These are phyloP conservation scores for Scedosporium minutisporum DNA, from an alignment of 2,329 filamentous ascomycete species.

Conservation along the genomic window DNA sequence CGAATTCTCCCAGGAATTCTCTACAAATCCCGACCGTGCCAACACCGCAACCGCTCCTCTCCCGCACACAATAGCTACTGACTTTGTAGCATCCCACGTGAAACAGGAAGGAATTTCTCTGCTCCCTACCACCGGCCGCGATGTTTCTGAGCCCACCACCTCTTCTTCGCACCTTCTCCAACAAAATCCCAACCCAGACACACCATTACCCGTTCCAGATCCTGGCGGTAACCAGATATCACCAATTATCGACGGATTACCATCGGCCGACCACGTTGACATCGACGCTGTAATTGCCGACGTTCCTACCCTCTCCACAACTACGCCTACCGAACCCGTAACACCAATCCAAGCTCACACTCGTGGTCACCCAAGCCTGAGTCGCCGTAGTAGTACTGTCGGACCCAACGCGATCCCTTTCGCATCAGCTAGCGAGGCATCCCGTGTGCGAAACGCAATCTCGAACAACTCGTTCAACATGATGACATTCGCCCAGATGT, in stretches of 20 bases:
- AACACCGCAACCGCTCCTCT: not conserved
- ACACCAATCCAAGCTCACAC: conserved; percentile 7
- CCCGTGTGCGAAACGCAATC: conserved; percentile 22
- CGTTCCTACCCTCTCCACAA: conserved; percentile 7
- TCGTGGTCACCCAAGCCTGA: not conserved
- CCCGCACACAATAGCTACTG: not conserved
- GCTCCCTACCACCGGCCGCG: conserved; percentile 3
- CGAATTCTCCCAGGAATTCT: not conserved
- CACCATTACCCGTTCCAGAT: not conserved
- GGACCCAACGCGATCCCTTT: conserved; percentile 19
- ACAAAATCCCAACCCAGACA: not conserved
- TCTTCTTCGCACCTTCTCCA: conserved; percentile 1
- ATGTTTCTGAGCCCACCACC: conserved; percentile 10
- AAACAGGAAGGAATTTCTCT: not conserved
- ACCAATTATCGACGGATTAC: not conserved
- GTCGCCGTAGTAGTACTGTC: conserved; percentile 12
- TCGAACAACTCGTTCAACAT: conserved; percentile 31
- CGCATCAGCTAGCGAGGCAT: conserved; percentile 23
- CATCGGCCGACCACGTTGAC: not conserved
- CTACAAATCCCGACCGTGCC: conserved; percentile 7
- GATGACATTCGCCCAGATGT: conserved; percentile 33
- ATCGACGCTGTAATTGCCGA: conserved; percentile 8
- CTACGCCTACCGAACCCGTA: conserved; percentile 6
- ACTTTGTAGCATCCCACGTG: not conserved
- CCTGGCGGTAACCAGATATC: not conserved